Evolutionary conservation across 768 basidiomycete genomes (phyloP), one percentile per base, ranked within the genome.

Genomic region (Podaxis mareebaensis): DNA sequence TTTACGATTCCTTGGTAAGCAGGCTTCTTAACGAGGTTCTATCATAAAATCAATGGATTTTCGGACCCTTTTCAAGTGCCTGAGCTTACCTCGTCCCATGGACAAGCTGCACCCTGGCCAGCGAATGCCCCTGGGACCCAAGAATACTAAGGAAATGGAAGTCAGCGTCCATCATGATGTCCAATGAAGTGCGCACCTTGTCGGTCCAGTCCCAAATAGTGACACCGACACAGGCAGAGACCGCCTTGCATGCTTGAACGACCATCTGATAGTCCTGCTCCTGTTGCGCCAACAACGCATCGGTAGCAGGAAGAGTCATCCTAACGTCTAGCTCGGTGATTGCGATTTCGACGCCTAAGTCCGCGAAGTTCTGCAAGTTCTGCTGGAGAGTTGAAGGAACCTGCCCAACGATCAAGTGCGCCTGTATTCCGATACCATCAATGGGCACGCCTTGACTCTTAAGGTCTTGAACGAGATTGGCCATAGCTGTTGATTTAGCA

Each of bases 261-360:
- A 87, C 81, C 26, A 76, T 78, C 71, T 79, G 73, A 67, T 86
- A 88, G 67, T 88, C 86, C 65, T 75, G 77, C 68, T 80, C 74
- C 69, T 88, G 85, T 69, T 86, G 84, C 40, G 73, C 77, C n/a
- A 83, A 74, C 38, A 79, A 71, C 1, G 79, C 79, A 3, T 71
- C 65, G 1, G 84, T 85, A 10, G 75, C 77, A 22, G 85, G 86
- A 4, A 84, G 75, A 13, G 77, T 78, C 77, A 86, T 84, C 51
- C 86, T 77, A 67, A 84, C 83, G 67, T 88, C 87, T 38, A 89
- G 77, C 69, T 88, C 87, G 1, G 87, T 89, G 64, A 88, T 80
- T 4, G 86, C 86, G 30, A 87, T 82, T 65, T 88, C 87, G 42
- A 89, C 76, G 3, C 87, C 86, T 28, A 88, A 80, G 15, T 81